Conservation (phyloP, 768 basidiomycete genomes). For the Leccinum imitatum region DNA sequence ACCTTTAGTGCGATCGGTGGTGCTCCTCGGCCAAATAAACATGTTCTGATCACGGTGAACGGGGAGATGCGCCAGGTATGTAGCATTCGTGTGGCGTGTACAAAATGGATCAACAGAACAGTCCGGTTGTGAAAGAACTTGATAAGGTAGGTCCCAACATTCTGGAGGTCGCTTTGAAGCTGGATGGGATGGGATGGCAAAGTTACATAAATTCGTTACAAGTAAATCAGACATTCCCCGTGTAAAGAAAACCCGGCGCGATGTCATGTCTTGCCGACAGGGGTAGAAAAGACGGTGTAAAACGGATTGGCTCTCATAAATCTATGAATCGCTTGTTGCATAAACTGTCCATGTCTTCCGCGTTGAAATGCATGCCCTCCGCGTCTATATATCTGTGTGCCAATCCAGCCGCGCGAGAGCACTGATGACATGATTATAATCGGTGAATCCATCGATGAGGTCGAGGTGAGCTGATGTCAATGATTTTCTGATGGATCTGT, state of each 20-base stretch:
- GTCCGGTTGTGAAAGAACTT: neutral
- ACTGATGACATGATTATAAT: slow-evolving; percentile 11
- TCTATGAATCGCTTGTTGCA: slow-evolving; percentile 23
- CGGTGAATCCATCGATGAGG: slow-evolving; percentile 37
- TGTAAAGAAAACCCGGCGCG: slow-evolving; percentile 3
- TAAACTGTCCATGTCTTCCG: slow-evolving; percentile 22
- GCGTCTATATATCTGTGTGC: slow-evolving; percentile 16
- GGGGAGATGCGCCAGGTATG: slow-evolving; percentile 1
- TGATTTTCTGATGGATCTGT: slow-evolving; percentile 21
- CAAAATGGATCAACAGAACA: neutral
- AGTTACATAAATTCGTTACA: slow-evolving; percentile 12
- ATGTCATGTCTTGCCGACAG: slow-evolving; percentile 11
- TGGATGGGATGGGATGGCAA: slow-evolving; percentile 1
- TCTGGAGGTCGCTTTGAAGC: neutral
- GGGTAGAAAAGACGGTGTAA: slow-evolving; percentile 15
- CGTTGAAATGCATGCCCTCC: slow-evolving; percentile 16
- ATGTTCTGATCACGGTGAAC: neutral
- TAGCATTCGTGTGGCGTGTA: slow-evolving; percentile 5
- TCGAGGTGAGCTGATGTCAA: slow-evolving; percentile 44
- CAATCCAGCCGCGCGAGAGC: slow-evolving; percentile 9
- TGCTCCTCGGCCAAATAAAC: neutral
- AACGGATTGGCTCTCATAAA: slow-evolving; percentile 19
- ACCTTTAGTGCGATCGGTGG: neutral
- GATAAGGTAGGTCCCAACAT: neutral
- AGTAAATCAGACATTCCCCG: slow-evolving; percentile 11